Conservation (phyloP, 2,329 filamentous ascomycete genomes). For the Pseudocercospora ulei region DNA sequence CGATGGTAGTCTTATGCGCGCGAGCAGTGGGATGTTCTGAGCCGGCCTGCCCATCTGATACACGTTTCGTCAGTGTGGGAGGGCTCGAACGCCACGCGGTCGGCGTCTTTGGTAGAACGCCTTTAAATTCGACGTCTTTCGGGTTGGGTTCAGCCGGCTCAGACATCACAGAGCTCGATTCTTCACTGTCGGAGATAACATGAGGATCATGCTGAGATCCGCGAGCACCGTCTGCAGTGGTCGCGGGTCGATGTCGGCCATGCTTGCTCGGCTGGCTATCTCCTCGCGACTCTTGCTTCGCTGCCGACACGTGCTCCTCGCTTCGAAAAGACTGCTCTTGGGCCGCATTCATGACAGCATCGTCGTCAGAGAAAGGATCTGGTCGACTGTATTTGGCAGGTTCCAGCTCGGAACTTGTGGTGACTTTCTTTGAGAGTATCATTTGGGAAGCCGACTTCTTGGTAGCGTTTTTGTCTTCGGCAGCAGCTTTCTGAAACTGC, state of each 20-base stretch:
- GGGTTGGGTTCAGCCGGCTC: not conserved
- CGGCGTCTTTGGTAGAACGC: conserved; percentile 1
- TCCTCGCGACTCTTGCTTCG: not conserved
- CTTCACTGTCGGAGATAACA: conserved; percentile 4
- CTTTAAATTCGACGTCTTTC: not conserved
- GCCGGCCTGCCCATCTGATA: conserved; percentile 12
- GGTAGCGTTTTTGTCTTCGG: too few species aligned
- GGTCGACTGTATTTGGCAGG: not conserved
- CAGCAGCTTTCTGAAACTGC: not conserved
- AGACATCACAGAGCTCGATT: conserved; percentile 6
- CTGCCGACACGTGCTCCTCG: not conserved
- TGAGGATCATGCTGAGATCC: conserved; percentile 6
- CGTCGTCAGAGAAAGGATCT: not conserved
- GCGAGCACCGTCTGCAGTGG: not conserved
- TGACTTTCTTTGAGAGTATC: too few species aligned
- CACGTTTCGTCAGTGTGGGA: conserved; percentile 5
- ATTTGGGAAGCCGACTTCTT: too few species aligned
- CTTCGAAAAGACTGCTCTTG: too few species aligned
- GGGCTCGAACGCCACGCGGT: conserved; percentile 14
- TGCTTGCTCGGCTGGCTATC: not conserved
- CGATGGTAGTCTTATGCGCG: conserved; percentile 25
- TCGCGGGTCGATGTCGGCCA: not conserved
- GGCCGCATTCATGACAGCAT: not conserved
- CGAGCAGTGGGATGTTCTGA: conserved; percentile 5
- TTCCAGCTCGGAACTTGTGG: conserved; percentile 1